Evolutionary conservation across 2,329 filamentous ascomycete species (phyloP), one percentile per base, ranked within the genome.

Genomic region (Colletotrichum paranaense): DNA sequence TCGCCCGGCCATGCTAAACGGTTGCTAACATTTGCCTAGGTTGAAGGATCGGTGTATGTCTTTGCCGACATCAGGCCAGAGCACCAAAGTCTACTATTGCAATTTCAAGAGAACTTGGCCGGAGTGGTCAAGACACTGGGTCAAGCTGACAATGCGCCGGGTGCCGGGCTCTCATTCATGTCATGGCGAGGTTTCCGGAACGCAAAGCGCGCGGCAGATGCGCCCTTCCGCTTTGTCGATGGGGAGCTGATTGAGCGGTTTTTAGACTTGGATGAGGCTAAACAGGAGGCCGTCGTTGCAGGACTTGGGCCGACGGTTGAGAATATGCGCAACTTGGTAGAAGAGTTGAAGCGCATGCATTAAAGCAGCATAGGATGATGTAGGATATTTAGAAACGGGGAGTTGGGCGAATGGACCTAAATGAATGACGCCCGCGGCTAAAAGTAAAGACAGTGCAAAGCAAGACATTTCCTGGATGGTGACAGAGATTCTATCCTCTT

Each of bases 31-130:
- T 35, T 32, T 56, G n/a, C 9, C 70, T 62, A 97, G 94, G 91
- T 95, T 60, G 96, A 98, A 81, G 97, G 97, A 30, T 93, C 93
- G 0, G 92, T 99, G 62, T 98, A 98, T 82, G 90, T 99, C 75
- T 96, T 97, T 78, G 95, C 93, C 1, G 89, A 93, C 7, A 95
- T 99, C 76, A 87, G 92, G 3, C 87, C 93, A 0, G 81, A 88
- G 4, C 91, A 93, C 66, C 92, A 95, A 79, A 93, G 97, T 77
- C 86, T 97, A 14, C 88, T 99, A 30, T 92, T 98, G 83, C 91
- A 90, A 1, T 90, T 99, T 67, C 97, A 99, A 81, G 84, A 86
- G 0, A 90, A 88, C 49, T 88, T 98, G 69, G 91, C 93, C 5
- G 85, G 88, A 4, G 86, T 90, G 6, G 87, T 98, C 32, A 84